phyloP scores from a whole-genome alignment of 129 eudicot genomes.

The Artemisia argyi region DNA sequence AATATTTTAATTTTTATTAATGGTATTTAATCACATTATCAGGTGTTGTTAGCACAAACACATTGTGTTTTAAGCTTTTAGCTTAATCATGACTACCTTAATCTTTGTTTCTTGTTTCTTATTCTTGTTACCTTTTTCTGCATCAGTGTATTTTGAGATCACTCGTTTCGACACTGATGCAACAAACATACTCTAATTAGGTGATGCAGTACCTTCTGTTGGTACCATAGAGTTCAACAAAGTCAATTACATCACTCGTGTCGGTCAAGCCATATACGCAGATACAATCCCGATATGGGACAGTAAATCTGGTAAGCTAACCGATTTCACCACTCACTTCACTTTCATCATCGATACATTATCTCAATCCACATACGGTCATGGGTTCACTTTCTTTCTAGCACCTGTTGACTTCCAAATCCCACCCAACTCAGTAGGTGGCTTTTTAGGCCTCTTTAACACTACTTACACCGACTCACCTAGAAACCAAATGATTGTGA shows the following conservation, averaged over 20 bases:
- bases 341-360: constrained; percentile 37
- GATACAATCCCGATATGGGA: constrained; percentile 45
- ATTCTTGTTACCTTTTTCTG: constrained; percentile 25
- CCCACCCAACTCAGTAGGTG: constrained; percentile 57
- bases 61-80: constrained; percentile 1
- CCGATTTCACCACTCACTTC: constrained; percentile 54
- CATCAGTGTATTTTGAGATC: constrained; percentile 36
- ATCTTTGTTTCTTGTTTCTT: constrained; percentile 21
- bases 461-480: constrained; percentile 33
- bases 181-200: constrained; percentile 37
- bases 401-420: constrained; percentile 46
- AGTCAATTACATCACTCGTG: constrained; percentile 32
- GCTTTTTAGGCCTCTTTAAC: constrained; percentile 52
- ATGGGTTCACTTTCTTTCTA: constrained; percentile 53
- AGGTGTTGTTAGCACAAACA: background rate
- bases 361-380: constrained; percentile 11
- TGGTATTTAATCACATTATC: constrained; percentile 16
- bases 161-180: constrained; percentile 29
- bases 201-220: constrained; percentile 47
- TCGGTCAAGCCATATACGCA: constrained; percentile 44
- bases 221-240: constrained; percentile 44
- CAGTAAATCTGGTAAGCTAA: constrained; percentile 20
- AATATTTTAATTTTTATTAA: constrained; percentile 11
- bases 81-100: constrained; percentile 26
- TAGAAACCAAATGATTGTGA: constrained; percentile 34